Evolutionary conservation across 176 grass and related monocot genomes (phyloP), one percentile per base, ranked within the genome.

Genomic region (Oryza nivara): DNA sequence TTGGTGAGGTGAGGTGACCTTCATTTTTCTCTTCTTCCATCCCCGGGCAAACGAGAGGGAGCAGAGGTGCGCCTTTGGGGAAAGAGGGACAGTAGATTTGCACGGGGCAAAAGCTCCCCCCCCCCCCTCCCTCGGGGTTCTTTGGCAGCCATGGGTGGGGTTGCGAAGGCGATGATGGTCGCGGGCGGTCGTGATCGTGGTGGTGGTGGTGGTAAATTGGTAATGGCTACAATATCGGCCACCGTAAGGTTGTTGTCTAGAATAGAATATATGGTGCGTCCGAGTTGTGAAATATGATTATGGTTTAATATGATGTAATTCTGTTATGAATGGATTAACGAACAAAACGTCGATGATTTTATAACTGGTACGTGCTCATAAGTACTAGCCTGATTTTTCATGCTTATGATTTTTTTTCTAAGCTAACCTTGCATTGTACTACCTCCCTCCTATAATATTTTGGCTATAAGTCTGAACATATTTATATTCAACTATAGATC

Each of bases 31-130:
- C 40, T 41, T 34, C 45, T 35, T 36, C 5, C 73, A 22, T 46
- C 13, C 5, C 22, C 6, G 22, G 6, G 43, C 74, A 38, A 38
- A 36, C 19, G 52, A 35, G 28, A 12, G 43, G 22, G 48, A 51
- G 32, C 56, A 11, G 49, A 48, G 67, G 75, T 67, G 68, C 49
- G 36, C 54, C 75, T 77, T 83, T 61, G 43, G 43, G 65, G 68
- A 35, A 85, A 54, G 73, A 54, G 3, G 48, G 7, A 38, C 56
- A 61, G 17, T 8, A 61, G 56, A 61, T 61, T 22, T 11, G 85
- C 85, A 87, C 78, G 85, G 79, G 71, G 61, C 47, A 81, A 87
- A 87, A 87, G 85, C 78, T 61, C 9, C 17, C 9, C 16, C 26
- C 26, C 30, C 30, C 30, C 5, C 26, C 11, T 3, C 28, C 16